phyloP scores from a whole-genome alignment of 495 filamentous ascomycete species.

The Bathelium albidoporum region DNA sequence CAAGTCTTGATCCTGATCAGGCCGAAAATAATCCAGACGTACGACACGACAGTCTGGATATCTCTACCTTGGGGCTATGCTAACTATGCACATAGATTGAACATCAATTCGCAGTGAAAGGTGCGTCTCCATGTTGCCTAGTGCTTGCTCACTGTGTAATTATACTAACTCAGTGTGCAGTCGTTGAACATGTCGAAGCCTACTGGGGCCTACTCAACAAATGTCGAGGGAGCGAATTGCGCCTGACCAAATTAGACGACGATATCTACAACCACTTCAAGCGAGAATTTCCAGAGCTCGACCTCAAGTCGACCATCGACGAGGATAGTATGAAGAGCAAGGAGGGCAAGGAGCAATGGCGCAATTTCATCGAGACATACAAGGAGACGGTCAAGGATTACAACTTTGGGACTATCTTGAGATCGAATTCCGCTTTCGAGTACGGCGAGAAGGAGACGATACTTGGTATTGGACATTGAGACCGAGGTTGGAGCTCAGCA shows the following conservation, averaged over 20 bases:
- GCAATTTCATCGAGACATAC: slow-evolving; percentile 86
- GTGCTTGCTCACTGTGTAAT: not conserved
- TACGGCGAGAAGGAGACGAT: slow-evolving; percentile 87
- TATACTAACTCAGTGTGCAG: slow-evolving; percentile 32
- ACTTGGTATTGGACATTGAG: slow-evolving; percentile 49
- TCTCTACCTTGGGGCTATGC: not conserved
- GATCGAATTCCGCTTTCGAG: slow-evolving; percentile 65
- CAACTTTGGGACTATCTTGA: slow-evolving; percentile 93
- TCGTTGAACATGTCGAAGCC: slow-evolving; percentile 87
- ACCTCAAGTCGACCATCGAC: slow-evolving; percentile 64
- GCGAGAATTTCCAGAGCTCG: slow-evolving; percentile 82
- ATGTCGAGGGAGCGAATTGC: slow-evolving; percentile 70
- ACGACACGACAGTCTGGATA: slow-evolving; percentile 15
- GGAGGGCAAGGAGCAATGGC: slow-evolving; percentile 88
- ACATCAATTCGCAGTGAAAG: slow-evolving; percentile 99
- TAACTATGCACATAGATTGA: slow-evolving; percentile 57
- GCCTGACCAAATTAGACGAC: slow-evolving; percentile 86
- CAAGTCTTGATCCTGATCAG: slow-evolving; percentile 49
- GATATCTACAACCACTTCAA: slow-evolving; percentile 86
- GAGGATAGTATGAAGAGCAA: slow-evolving; percentile 98
- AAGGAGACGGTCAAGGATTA: slow-evolving; percentile 89
- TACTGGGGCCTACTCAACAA: slow-evolving; percentile 95
- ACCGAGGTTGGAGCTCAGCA: not conserved
- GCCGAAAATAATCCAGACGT: slow-evolving; percentile 65
- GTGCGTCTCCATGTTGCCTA: slow-evolving; percentile 33